Conservation (phyloP, 2,329 filamentous ascomycete species). For the Colletotrichum acutatum region DNA sequence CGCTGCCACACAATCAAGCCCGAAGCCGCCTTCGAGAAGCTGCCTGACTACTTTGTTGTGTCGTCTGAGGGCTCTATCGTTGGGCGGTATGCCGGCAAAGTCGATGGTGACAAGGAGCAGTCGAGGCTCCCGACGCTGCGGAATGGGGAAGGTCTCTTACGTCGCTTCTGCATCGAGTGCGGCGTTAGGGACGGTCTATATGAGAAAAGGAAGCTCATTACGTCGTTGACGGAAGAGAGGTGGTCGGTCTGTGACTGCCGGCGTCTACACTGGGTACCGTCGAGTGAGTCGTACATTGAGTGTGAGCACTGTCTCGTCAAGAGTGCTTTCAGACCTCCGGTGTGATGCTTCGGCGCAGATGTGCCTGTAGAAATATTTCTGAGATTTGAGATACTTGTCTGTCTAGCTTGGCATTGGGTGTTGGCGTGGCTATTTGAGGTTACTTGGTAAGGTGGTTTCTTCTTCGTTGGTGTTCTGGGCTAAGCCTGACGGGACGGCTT, state of each 20-base stretch:
- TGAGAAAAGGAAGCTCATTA: slow-evolving; percentile 49
- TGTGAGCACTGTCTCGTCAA: not conserved
- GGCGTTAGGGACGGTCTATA: slow-evolving; percentile 52
- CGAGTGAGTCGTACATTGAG: not conserved
- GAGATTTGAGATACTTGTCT: not conserved
- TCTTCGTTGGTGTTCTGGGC: not conserved
- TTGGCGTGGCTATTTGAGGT: not conserved
- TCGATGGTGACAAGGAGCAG: not conserved
- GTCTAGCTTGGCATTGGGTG: not conserved
- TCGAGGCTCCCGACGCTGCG: not conserved
- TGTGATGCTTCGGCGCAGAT: not conserved
- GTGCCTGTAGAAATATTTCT: not conserved
- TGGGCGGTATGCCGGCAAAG: not conserved
- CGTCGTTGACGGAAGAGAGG: slow-evolving; percentile 49
- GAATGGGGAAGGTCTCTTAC: slow-evolving; percentile 42
- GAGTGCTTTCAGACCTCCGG: not conserved
- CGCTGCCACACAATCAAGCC: slow-evolving; percentile 36
- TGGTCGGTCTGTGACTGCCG: slow-evolving; percentile 54
- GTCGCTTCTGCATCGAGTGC: slow-evolving; percentile 55
- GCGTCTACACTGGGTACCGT: slow-evolving; percentile 14
- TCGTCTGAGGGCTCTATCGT: not conserved
- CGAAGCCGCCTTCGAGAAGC: slow-evolving; percentile 12
- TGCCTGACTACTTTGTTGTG: not conserved
- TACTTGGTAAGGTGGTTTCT: not conserved
- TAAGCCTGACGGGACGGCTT: not conserved